Base-by-base conservation (phyloP, 2,329 filamentous ascomycete species). In the Claviceps digitariae region DNA sequence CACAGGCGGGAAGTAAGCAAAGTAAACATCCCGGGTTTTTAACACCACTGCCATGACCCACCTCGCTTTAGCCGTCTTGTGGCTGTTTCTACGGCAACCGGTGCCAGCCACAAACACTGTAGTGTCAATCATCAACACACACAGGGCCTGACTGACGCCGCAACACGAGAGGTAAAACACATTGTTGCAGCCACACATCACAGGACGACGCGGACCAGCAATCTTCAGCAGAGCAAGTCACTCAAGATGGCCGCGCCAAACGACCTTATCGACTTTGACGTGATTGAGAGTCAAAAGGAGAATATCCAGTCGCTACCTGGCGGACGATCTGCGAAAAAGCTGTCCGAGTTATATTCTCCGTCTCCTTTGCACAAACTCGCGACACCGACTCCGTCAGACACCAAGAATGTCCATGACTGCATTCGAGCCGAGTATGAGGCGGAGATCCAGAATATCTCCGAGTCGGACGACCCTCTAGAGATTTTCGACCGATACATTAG, bases 261-360 rank as follows among this genome's bases (percentile, higher is more conserved):
- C 56, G 79, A 84, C 60, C 68, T 81, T 41, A 81, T 84, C 65
- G 73, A 82, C 72, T 97, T 98, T 72, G 87, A 95, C 62, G 80
- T 96, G 58, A 96, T 98, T 70, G 93, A 98, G 72, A 82, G 81
- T 48, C 90, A 96, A 63, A 98, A 98, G 72, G 93, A 98, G 72
- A 98, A 98, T 70, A 96, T 98, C 54, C 90, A 96, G 69, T 84
- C 90, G 23, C 78, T 98, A 13, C 90, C 91, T 17, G 86, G 88
- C 57, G 93, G 79, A 23, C 75, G 93, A 59, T 97, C 91, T 43
- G 93, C 91, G 47, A 87, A 84, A 72, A 90, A 93, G 52, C 83
- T 98, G 51, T 90, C 84, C 31, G 81, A 90, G 52, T 80, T 89
- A 34, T 90, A 89, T 77, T 84, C 90, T 57, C 76, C 87, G 52